phyloP scores from a whole-genome alignment of 2,329 filamentous ascomycete species.

The Stemphylium vesicarium region DNA sequence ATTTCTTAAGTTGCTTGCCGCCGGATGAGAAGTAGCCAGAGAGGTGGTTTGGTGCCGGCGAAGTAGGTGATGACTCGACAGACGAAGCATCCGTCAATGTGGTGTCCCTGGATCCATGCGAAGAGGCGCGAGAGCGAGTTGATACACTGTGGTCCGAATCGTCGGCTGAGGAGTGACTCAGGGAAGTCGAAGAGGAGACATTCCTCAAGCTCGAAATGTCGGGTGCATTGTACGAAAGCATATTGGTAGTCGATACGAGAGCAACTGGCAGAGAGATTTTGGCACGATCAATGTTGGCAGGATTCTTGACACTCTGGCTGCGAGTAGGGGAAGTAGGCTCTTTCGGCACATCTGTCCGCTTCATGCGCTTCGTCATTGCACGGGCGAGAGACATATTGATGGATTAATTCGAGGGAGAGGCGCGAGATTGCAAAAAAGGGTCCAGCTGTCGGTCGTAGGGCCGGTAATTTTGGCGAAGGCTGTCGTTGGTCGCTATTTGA shows the following conservation, averaged over 20 bases:
- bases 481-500: constrained; percentile 36
- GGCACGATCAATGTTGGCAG: constrained; percentile 61
- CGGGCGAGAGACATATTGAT: constrained; percentile 66
- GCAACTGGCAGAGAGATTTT: constrained; percentile 89
- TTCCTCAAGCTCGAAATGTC: constrained; percentile 65
- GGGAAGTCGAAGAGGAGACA: constrained; percentile 58
- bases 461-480: constrained; percentile 37
- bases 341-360: constrained; percentile 55
- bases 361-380: constrained; percentile 73
- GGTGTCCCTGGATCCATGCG: constrained; percentile 64
- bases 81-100: constrained; percentile 69
- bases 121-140: constrained; percentile 53
- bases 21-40: constrained; percentile 65
- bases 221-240: constrained; percentile 92
- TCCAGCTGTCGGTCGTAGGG: constrained; percentile 34
- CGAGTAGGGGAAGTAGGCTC: constrained; percentile 43
- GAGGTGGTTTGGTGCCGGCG: constrained; percentile 62
- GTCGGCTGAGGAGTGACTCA: constrained; percentile 66
- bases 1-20: constrained; percentile 52
- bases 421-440: constrained; percentile 33
- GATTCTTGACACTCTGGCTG: constrained; percentile 55
- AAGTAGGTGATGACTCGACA: constrained; percentile 54
- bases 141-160: constrained; percentile 71
- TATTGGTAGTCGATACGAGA: constrained; percentile 92
- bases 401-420: constrained; percentile 40